Evolutionary conservation across 2,329 filamentous ascomycete species (phyloP).

Genomic region (Podosphaera leucotricha): DNA sequence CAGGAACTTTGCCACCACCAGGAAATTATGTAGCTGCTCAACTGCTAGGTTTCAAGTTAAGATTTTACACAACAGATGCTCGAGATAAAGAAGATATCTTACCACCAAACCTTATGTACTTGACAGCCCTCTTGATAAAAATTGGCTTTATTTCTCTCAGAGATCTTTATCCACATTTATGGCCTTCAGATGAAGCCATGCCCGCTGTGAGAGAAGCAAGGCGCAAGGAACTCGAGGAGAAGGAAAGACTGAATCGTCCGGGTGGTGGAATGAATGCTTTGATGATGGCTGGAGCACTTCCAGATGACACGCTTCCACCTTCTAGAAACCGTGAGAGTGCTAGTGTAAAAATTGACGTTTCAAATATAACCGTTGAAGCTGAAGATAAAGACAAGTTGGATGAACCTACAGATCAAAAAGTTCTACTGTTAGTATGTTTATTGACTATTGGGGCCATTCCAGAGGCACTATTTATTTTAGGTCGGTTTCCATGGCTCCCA

Average conservation of each 20-base stretch:
- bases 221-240: slow-evolving; percentile 53
- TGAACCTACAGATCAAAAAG: slow-evolving; percentile 71
- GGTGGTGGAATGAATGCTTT: slow-evolving; percentile 63
- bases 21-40: slow-evolving; percentile 88
- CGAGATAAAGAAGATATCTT: slow-evolving; percentile 54
- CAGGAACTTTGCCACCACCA: slow-evolving; percentile 56
- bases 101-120: slow-evolving; percentile 78
- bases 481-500: slow-evolving; percentile 77
- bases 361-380: slow-evolving; percentile 22
- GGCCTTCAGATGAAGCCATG: slow-evolving; percentile 70
- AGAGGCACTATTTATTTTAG: slow-evolving; percentile 77
- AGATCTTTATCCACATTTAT: slow-evolving; percentile 81
- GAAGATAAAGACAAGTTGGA: slow-evolving; percentile 30
- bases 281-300: slow-evolving; percentile 62
- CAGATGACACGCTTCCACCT: slow-evolving; percentile 48
- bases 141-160: slow-evolving; percentile 85
- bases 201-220: slow-evolving; percentile 44
- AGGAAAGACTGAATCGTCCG: slow-evolving; percentile 45
- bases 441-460: slow-evolving; percentile 81
- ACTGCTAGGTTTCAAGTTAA: slow-evolving; percentile 86
- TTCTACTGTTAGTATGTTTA: slow-evolving; percentile 59
- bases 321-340: slow-evolving; percentile 24
- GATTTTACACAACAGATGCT: slow-evolving; percentile 70
- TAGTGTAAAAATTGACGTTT: slow-evolving; percentile 23
- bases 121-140: slow-evolving; percentile 83